These are phyloP conservation scores for Omphalea diandra DNA, from an alignment of 441 rosid genomes.

Conservation along the genomic window DNA sequence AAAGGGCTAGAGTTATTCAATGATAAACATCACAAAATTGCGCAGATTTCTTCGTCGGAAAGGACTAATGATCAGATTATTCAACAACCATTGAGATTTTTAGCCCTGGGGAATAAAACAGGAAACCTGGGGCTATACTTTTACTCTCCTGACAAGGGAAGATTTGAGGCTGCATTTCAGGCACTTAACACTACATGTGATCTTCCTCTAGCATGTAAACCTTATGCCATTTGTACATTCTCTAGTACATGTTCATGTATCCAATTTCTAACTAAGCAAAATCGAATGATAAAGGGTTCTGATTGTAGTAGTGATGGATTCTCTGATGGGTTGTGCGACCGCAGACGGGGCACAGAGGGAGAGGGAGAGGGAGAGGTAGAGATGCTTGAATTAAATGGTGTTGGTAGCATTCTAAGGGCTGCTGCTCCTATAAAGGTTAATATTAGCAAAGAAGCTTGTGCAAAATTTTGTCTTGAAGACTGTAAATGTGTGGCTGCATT, in stretches of 20 bases:
- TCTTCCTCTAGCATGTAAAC: conserved; percentile 80
- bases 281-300: conserved; percentile 16
- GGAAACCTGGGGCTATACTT: conserved; percentile 81
- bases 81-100: conserved; percentile 51
- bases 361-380: conserved; percentile 33
- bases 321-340: conserved; percentile 38
- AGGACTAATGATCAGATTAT: not conserved
- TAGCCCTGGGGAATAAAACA: conserved; percentile 65
- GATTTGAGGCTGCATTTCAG: conserved; percentile 61
- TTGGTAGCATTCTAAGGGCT: conserved; percentile 47
- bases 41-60: conserved; percentile 40
- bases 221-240: conserved; percentile 76
- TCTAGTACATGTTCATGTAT: conserved; percentile 72
- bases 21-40: conserved; percentile 54
- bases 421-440: conserved; percentile 39
- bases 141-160: conserved; percentile 45
- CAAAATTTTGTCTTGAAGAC: conserved; percentile 48
- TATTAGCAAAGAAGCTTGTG: conserved; percentile 53
- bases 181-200: conserved; percentile 72
- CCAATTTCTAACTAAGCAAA: conserved; percentile 26
- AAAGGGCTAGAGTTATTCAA: conserved; percentile 58
- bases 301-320: conserved; percentile 36
- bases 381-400: conserved; percentile 67
- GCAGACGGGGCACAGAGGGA: too few relatives aligned
- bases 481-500: conserved; percentile 65